Percentiles rank a stretch among this genome's conserved stretches.
Evolutionary conservation across 1,284 basidiomycete species (phyloP).

Genomic region (Coniophora puteana): DNA sequence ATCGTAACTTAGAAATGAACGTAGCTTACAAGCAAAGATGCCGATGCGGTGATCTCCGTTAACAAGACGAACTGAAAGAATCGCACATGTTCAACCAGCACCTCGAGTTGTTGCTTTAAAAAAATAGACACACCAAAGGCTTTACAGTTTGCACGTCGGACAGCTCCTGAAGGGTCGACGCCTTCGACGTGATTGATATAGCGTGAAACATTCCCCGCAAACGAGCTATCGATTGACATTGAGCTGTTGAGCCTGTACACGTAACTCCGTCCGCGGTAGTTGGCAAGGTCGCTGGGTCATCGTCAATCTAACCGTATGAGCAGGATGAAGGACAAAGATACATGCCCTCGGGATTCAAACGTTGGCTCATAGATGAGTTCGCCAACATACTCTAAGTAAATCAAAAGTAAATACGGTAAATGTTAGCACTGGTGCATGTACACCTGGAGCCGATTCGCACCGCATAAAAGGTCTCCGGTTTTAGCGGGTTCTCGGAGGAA

Average conservation of each 20-base stretch:
- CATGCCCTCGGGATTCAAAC: slow-evolving; percentile 39
- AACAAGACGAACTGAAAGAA: slow-evolving; percentile 44
- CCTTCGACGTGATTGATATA: slow-evolving; percentile 53
- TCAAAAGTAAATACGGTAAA: slow-evolving; percentile 3
- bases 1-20: background rate
- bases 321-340: slow-evolving; percentile 7
- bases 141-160: slow-evolving; percentile 37
- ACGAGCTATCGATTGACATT: slow-evolving; percentile 45
- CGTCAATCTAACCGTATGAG: background rate
- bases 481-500: slow-evolving; percentile 33
- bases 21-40: slow-evolving; percentile 47
- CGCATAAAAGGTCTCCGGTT: slow-evolving; percentile 33
- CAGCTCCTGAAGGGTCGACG: slow-evolving; percentile 7
- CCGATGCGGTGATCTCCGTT: slow-evolving; percentile 59
- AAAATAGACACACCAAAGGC: slow-evolving; percentile 36
- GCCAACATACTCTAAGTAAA: slow-evolving; percentile 39
- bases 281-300: slow-evolving; percentile 18
- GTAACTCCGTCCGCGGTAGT: slow-evolving; percentile 45
- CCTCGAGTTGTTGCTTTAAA: background rate
- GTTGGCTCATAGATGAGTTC: slow-evolving; percentile 34
- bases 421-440: background rate
- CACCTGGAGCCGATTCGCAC: slow-evolving; percentile 18
- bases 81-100: too few relatives aligned
- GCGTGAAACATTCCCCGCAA: slow-evolving; percentile 51
- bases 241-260: slow-evolving; percentile 45